Evolutionary conservation across 129 eudicot genomes (phyloP).

Genomic region (Chrysanthemum lavandulifolium): DNA sequence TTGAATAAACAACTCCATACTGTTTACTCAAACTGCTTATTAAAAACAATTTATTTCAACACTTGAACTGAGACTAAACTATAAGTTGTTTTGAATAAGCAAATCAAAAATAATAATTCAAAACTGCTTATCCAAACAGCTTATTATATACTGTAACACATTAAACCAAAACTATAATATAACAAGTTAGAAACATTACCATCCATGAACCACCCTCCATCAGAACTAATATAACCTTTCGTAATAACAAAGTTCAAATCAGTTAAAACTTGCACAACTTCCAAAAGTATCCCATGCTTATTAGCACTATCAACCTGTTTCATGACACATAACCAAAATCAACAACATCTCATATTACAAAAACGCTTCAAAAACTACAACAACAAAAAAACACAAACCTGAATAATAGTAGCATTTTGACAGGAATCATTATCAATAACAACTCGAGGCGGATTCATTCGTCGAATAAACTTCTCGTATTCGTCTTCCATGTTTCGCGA

Average conservation of each 20-base stretch:
- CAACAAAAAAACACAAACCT: constrained; percentile 34
- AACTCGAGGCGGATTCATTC: constrained; percentile 92
- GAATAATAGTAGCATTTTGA: constrained; percentile 69
- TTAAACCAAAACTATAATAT: background rate
- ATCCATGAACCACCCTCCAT: constrained; percentile 99
- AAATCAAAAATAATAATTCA: background rate
- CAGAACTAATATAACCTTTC: constrained; percentile 83
- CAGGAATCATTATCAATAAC: constrained; percentile 71
- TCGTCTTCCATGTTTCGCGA: constrained; percentile 76
- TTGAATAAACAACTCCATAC: background rate
- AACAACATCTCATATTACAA: background rate
- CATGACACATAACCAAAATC: background rate
- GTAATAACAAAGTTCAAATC: constrained; percentile 71
- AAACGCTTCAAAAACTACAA: background rate
- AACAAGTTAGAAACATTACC: constrained; percentile 36
- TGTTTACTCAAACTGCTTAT: too few species aligned
- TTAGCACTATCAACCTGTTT: constrained; percentile 92
- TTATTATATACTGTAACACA: background rate
- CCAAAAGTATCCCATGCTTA: constrained; percentile 79
- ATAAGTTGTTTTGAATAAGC: background rate
- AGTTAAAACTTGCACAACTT: constrained; percentile 83
- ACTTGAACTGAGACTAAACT: too few species aligned
- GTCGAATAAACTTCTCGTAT: constrained; percentile 77
- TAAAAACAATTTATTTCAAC: too few species aligned
- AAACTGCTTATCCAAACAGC: background rate